Evolutionary conservation across 1,284 basidiomycete species (phyloP).

Genomic region (Agroathelia rolfsii): DNA sequence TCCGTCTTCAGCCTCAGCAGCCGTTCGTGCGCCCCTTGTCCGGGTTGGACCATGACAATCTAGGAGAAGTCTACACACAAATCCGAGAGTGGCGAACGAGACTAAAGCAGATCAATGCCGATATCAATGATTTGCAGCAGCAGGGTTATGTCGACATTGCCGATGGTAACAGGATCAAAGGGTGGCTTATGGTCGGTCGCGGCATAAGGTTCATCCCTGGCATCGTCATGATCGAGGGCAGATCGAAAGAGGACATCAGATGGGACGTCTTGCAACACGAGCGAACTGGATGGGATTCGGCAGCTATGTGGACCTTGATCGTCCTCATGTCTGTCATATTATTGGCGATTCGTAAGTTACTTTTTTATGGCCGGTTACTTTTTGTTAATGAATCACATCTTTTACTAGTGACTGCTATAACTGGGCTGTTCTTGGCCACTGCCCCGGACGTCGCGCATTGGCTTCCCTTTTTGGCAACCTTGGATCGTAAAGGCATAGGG

Average conservation of each 20-base stretch:
- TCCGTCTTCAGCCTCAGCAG: constrained; percentile 55
- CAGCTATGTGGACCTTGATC: constrained; percentile 49
- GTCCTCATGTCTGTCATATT: constrained; percentile 39
- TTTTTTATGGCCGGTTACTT: constrained; percentile 3
- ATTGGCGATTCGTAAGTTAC: constrained; percentile 49
- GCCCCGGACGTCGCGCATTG: constrained; percentile 67
- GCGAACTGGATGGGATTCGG: constrained; percentile 30
- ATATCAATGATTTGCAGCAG: constrained; percentile 56
- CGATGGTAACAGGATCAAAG: constrained; percentile 54
- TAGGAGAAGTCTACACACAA: constrained; percentile 54
- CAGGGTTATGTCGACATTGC: constrained; percentile 61
- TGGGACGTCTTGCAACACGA: constrained; percentile 68
- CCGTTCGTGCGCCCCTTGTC: constrained; percentile 66
- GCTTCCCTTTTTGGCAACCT: constrained; percentile 52
- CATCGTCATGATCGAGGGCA: constrained; percentile 60
- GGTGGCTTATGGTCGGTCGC: constrained; percentile 68
- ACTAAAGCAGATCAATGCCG: constrained; percentile 61
- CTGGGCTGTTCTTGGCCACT: constrained; percentile 53
- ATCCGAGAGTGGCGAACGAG: constrained; percentile 60
- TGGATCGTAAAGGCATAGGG: constrained; percentile 37
- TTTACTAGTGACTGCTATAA: constrained; percentile 53
- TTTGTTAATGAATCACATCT: constrained; percentile 13
- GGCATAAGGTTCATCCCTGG: constrained; percentile 56
- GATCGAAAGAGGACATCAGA: constrained; percentile 70
- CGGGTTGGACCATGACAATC: constrained; percentile 52